Evolutionary conservation across 1,284 basidiomycete species (phyloP), one percentile per base, ranked within the genome.

Genomic region (Rhodotorula sp.): DNA sequence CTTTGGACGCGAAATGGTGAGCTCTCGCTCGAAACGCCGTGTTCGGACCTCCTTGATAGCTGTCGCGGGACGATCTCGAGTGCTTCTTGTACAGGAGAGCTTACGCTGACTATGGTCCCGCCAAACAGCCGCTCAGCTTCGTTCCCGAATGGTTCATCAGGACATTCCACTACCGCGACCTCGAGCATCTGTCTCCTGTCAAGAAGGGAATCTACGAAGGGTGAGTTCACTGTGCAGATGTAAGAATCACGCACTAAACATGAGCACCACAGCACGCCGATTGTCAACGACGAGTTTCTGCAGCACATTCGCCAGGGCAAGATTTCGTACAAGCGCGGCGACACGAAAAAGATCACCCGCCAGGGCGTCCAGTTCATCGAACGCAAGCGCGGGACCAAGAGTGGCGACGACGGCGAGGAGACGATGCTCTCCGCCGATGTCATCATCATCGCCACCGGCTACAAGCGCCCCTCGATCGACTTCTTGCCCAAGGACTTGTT

Each of bases 361-460:
- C 66, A 78, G 28, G 86, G 86, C 7, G 82, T 87, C 68, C 79
- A 82, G 26, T 80, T 79, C 26, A 80, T 81, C 65, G 78, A 73
- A 70, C 78, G 81, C 14, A 68, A 70, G 16, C 45, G 66, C 8
- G 67, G 64, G 6, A 78, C 69, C 70, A 81, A 77, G 77, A 78
- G 74, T 38, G 81, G 78, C 19, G 78, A 79, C 55, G 76, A 80
- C 8, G 81, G 81, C 48, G 79, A 82, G 52, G 77, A 79, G 49
- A 65, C 74, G 16, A 79, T 84, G 72, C 80, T 85, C 67, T 78
- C 83, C 1, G 87, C 85, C 0, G 87, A 88, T 76, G 82, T 87
- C 5, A 55, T 88, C 52, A 84, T 89, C 15, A 79, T 89, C 28
- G 87, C 88, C 5, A 87, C 87, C 3, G 87, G 87, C 28, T 89